A percentile compares a stretch with the other conserved stretches of the same genome.
Conservation (phyloP, 257 asterid genomes). For the Scutellaria baicalensis region DNA sequence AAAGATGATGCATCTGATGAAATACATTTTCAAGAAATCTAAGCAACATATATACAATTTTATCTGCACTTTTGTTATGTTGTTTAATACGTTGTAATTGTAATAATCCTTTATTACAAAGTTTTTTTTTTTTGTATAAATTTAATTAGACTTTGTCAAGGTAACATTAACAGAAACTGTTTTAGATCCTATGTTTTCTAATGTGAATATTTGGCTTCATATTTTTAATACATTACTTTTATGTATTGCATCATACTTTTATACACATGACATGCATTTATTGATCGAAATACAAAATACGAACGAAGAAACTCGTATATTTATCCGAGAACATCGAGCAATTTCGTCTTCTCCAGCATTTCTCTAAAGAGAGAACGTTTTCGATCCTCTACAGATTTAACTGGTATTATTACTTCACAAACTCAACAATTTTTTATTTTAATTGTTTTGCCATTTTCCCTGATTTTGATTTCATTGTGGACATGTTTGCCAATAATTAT, state of each 20-base stretch:
- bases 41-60: neutral
- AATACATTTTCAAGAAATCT: neutral
- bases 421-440: neutral
- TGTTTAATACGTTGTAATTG: no score
- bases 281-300: neutral
- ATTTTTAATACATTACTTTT: neutral
- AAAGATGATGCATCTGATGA: slow-evolving; percentile 35
- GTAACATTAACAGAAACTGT: slow-evolving; percentile 5
- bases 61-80: no score
- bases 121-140: neutral
- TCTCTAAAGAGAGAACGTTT: neutral
- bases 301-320: neutral
- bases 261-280: neutral
- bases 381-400: slow-evolving; percentile 15
- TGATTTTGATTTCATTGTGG: no score
- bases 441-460: no score
- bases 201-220: neutral
- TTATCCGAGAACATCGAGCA: neutral
- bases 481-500: neutral
- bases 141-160: slow-evolving; percentile 11
- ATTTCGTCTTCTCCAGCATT: neutral
- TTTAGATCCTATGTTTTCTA: slow-evolving; percentile 7
- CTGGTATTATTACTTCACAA: slow-evolving; percentile 10
- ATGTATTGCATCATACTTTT: neutral
- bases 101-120: no score